Evolutionary conservation across 805 yeast species (phyloP), one percentile per base, ranked within the genome.

Genomic region (Myxozyma lipomycoides): DNA sequence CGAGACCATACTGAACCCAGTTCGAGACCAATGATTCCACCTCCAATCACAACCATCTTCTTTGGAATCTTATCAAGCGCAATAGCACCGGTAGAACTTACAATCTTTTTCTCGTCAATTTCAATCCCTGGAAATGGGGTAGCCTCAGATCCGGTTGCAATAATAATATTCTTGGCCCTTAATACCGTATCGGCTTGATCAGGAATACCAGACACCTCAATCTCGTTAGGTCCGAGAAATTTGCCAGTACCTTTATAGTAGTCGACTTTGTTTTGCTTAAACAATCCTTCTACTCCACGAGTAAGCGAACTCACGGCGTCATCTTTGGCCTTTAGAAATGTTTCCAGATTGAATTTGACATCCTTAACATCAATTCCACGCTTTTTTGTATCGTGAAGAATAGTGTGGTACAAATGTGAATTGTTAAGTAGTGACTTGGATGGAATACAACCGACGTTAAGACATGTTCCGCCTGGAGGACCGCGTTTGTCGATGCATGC

Each of bases 401-500:
- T 85, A 69, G 83, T 84, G 71, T 93, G 98, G 76, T 79, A 91
- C 61, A 91, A 70, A 55, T 89, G 96, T 18, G 98, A 86, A 78
- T 93, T 93, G 82, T 93, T 91, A 65, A 93, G 76, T 53, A 93
- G 73, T 4, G 98, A 86, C 73, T 93, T 93, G 60, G 98, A 93
- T 52, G 99, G 99, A 65, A 93, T 93, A 78, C 99, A 93, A 45
- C 99, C 99, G 48, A 93, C 98, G 72, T 93, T 93, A 64, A 95
- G 76, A 81, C 99, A 93, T 49, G 98, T 93, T 66, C 99, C 99
- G 59, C 99, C 99, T 58, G 95, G 79, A 40, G 81, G 73, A 41
- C 99, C 99, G 72, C 99, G 84, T 74, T 88, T 89, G 72, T 93
- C 99, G 61, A 93, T 76, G 79, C 98, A 93, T 32, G 97, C 98